Percentiles rank a stretch among this genome's conserved stretches.
These are phyloP conservation scores for Micromonas commoda DNA, from an alignment of 139 green algal species.

Conservation along the genomic window DNA sequence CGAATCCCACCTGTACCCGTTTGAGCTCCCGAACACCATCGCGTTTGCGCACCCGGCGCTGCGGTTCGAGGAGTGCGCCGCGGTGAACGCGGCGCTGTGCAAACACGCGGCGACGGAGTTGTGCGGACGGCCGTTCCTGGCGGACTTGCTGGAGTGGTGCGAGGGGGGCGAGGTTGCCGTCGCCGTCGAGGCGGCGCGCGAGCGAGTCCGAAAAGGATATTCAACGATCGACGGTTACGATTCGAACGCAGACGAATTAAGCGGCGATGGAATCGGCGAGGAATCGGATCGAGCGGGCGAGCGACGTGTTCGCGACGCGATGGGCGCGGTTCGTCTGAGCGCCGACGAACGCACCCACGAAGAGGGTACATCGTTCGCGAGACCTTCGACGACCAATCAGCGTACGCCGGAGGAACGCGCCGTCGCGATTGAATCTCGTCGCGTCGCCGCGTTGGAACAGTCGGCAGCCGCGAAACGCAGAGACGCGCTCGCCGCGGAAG, in stretches of 20 bases:
- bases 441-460: background rate
- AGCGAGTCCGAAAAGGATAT: background rate
- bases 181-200: slow-evolving; percentile 4
- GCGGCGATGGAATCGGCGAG: too few species aligned
- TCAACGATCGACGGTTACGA: too few species aligned
- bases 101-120: background rate
- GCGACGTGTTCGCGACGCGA: too few species aligned
- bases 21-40: slow-evolving; percentile 13
- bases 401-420: too few species aligned
- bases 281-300: too few species aligned
- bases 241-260: slow-evolving; percentile 4
- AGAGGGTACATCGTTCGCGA: too few species aligned
- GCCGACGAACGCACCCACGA: too few species aligned
- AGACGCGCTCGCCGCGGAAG: background rate
- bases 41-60: slow-evolving; percentile 12
- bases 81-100: background rate
- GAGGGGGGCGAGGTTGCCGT: background rate
- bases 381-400: too few species aligned
- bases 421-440: too few species aligned
- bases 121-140: background rate
- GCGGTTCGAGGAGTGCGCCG: background rate
- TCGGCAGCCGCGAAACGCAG: background rate
- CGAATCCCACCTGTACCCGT: background rate
- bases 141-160: slow-evolving; percentile 9
- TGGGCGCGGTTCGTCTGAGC: too few species aligned